Base-by-base conservation (phyloP, 2,329 filamentous ascomycete genomes). In the Dactylonectria macrodidyma region DNA sequence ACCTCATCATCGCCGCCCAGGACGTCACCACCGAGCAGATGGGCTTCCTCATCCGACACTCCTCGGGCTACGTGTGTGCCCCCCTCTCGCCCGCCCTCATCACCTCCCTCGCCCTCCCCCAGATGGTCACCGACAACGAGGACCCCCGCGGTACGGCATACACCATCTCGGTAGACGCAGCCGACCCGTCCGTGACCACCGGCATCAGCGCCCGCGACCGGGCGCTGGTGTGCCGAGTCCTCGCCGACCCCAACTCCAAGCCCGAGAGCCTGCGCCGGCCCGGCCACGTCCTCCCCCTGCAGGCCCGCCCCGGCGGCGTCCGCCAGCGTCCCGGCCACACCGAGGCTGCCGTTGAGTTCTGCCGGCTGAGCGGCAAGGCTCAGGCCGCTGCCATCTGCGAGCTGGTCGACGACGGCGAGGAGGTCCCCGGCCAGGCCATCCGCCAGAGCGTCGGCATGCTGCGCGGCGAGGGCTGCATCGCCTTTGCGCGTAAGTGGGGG, bases 101-200 rank as follows among this genome's bases (percentile, higher is more conserved):
- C 79, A 85, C 87, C 61, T 83, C 86, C 65, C 91, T 98, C 75
- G 86, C 88, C 68, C 92, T 99, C 41, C 95, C 95, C 1, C 95
- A 94, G 81, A 99, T 99, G 96, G 94, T 98, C 26, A 71, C 82
- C 70, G 73, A 82, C 73, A 87, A 87, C 82, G 88, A 96, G 78
- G 96, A 99, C 82, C 92, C 92, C 41, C 95, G 96, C 80, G 90
- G 91, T 71, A 99, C 96, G 68, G 96, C 96, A 67, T 99, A 98
- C 86, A 97, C 95, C 69, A 83, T 99, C 75, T 93, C 94, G 71
- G 89, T 98, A 75, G 96, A 99, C 84, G 90, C 93, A 46, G 87
- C 89, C 72, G 85, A 94, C 81, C 84, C 90, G 3, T 88, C 87
- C 68, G 90, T 95, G 59, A 94, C 92, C 14, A 99, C 96, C 0